Conservation (phyloP, 129 eudicot genomes). For the Lactuca saligna region DNA sequence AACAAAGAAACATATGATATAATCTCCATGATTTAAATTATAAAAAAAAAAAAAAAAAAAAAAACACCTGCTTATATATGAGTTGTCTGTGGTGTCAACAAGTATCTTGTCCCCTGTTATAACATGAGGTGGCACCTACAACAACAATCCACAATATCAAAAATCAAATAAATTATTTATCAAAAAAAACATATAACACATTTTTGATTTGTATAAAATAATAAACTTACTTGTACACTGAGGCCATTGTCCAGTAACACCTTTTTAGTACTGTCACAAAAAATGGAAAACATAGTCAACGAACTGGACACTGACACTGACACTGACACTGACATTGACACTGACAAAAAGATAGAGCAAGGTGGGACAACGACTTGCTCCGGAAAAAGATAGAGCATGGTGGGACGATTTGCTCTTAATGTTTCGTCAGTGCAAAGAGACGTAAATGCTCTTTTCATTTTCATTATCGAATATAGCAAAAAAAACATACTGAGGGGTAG, state of each 20-base stretch:
- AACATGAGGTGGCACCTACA: conserved; percentile 85
- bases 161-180: not conserved
- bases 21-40: too few relatives aligned
- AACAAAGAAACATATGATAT: not conserved
- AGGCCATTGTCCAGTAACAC: conserved; percentile 90
- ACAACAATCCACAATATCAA: not conserved
- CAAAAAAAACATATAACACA: not conserved
- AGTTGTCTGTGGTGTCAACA: conserved; percentile 58
- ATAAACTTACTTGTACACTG: conserved; percentile 59
- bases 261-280: conserved; percentile 64
- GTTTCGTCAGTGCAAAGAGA: not conserved
- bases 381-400: too few relatives aligned
- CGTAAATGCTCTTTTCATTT: not conserved
- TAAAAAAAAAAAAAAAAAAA: too few relatives aligned
- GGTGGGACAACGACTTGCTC: too few relatives aligned
- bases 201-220: not conserved
- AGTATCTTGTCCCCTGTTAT: conserved; percentile 63
- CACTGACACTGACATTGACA: too few relatives aligned
- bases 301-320: not conserved
- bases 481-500: conserved; percentile 85
- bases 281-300: not conserved
- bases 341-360: too few relatives aligned
- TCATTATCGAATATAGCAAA: too few relatives aligned
- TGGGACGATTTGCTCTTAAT: too few relatives aligned
- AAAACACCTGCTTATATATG: conserved; percentile 68